These are phyloP conservation scores for Geopyxis carbonaria DNA, from an alignment of 495 filamentous ascomycete genomes.

Conservation along the genomic window DNA sequence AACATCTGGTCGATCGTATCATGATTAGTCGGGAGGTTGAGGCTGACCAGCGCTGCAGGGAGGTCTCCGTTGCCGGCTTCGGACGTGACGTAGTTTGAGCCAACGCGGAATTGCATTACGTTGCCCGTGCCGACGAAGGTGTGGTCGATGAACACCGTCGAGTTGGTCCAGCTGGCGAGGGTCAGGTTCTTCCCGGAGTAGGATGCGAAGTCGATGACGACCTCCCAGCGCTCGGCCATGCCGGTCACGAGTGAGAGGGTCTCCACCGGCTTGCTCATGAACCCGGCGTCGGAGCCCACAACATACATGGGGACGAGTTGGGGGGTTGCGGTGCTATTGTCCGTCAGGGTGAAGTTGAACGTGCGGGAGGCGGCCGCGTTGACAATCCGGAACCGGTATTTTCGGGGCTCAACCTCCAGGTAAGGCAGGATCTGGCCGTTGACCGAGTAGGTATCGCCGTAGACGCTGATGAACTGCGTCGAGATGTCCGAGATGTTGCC, in stretches of 20 bases:
- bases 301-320: conserved; percentile 30
- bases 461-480: conserved; percentile 30
- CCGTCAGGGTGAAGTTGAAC: conserved; percentile 35
- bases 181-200: conserved; percentile 35
- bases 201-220: conserved; percentile 37
- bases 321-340: conserved; percentile 9
- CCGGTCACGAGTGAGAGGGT: conserved; percentile 29
- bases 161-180: conserved; percentile 33
- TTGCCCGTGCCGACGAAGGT: conserved; percentile 35
- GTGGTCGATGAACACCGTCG: conserved; percentile 26
- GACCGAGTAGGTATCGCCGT: conserved; percentile 39
- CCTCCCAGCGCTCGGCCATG: conserved; percentile 42
- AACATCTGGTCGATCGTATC: conserved; percentile 31
- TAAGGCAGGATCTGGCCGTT: conserved; percentile 42
- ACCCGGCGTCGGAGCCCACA: conserved; percentile 37
- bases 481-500: conserved; percentile 14
- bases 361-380: conserved; percentile 35
- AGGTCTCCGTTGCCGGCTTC: conserved; percentile 13
- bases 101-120: conserved; percentile 40
- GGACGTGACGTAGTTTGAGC: conserved; percentile 25
- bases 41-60: conserved; percentile 9
- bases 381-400: conserved; percentile 40
- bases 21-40: conserved; percentile 13
- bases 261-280: conserved; percentile 28
- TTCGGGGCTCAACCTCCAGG: conserved; percentile 37